These are phyloP conservation scores for Saposhnikovia divaricata DNA, from an alignment of 129 eudicot genomes.

Conservation along the genomic window DNA sequence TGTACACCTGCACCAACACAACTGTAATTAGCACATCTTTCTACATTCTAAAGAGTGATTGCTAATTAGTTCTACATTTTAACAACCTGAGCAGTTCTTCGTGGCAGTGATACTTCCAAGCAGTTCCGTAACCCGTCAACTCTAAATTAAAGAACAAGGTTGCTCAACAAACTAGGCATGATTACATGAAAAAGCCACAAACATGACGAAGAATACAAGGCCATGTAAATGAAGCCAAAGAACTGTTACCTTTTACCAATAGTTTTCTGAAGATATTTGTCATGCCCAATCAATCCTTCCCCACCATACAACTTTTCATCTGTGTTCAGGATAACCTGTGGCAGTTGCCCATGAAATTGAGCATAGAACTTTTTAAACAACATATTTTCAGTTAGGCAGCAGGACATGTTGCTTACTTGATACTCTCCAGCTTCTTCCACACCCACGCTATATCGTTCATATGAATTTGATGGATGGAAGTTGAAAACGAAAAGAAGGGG, in stretches of 20 bases:
- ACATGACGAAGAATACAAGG: not conserved
- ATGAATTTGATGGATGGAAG: slow-evolving; percentile 72
- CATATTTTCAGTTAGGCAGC: not conserved
- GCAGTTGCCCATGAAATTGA: slow-evolving; percentile 3
- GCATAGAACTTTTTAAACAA: not conserved
- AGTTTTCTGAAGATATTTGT: slow-evolving; percentile 58
- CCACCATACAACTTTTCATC: slow-evolving; percentile 87
- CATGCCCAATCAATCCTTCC: slow-evolving; percentile 45
- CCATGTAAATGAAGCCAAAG: not conserved
- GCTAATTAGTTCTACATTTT: not conserved
- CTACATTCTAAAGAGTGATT: not conserved
- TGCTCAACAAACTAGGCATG: not conserved
- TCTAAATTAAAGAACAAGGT: slow-evolving; percentile 29
- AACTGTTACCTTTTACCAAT: slow-evolving; percentile 51
- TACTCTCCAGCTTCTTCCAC: slow-evolving; percentile 99
- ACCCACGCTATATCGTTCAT: slow-evolving; percentile 60
- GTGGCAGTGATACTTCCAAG: slow-evolving; percentile 72
- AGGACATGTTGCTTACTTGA: slow-evolving; percentile 42
- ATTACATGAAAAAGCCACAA: not conserved
- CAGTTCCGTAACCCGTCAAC: slow-evolving; percentile 69
- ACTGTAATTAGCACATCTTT: not conserved
- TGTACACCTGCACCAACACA: slow-evolving; percentile 40
- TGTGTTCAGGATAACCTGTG: slow-evolving; percentile 60
- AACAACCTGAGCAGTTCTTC: slow-evolving; percentile 80
- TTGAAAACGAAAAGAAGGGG: slow-evolving; percentile 84